Conservation (phyloP, 2,329 filamentous ascomycete species). For the Fusarium floridanum region DNA sequence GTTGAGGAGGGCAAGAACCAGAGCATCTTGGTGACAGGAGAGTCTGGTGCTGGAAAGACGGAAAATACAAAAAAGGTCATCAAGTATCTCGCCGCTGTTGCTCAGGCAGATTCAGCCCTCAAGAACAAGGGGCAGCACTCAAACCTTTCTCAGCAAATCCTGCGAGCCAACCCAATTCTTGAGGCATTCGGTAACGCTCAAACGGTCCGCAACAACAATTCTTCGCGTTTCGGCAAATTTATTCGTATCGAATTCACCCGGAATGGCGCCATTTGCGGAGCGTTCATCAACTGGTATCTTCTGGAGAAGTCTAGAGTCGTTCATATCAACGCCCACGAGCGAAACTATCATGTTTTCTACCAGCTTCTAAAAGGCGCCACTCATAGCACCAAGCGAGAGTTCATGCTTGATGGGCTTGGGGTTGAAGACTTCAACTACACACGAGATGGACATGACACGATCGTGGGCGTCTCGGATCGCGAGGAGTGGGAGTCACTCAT, state of each 20-base stretch:
- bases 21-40: constrained; percentile 96
- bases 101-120: constrained; percentile 80
- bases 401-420: constrained; percentile 80
- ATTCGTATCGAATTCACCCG: constrained; percentile 96
- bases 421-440: constrained; percentile 94
- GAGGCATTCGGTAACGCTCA: constrained; percentile 99
- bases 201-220: constrained; percentile 98
- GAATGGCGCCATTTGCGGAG: constrained; percentile 90
- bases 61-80: constrained; percentile 99
- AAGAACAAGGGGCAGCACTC: constrained; percentile 75
- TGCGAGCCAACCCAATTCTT: constrained; percentile 95
- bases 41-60: constrained; percentile 97
- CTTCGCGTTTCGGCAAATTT: constrained; percentile 97
- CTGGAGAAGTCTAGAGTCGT: constrained; percentile 98
- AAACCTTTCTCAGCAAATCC: constrained; percentile 94
- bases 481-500: constrained; percentile 92
- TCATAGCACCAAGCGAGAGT: constrained; percentile 76
- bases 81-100: constrained; percentile 95
- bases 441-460: constrained; percentile 89
- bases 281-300: constrained; percentile 98
- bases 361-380: constrained; percentile 91
- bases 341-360: constrained; percentile 98
- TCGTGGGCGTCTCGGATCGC: constrained; percentile 87
- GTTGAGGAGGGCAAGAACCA: constrained; percentile 97
- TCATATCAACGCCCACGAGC: constrained; percentile 85